These are phyloP conservation scores for Phylloporus rhodoxanthus DNA, from an alignment of 768 basidiomycete genomes.

Conservation along the genomic window DNA sequence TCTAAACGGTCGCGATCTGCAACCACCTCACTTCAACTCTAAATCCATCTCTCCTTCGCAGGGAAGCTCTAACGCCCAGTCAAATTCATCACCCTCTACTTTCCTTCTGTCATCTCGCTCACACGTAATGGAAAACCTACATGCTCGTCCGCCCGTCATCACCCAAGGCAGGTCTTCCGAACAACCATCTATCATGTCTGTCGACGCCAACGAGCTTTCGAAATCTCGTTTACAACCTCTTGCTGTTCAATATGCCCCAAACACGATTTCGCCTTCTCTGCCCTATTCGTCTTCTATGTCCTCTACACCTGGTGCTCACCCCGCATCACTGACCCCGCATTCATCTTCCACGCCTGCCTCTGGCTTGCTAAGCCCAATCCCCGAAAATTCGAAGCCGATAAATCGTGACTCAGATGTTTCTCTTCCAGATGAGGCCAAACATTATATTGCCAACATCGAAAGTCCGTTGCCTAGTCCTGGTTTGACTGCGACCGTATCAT, in stretches of 20 bases:
- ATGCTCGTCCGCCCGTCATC: constrained; percentile 2
- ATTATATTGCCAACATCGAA: constrained; percentile 68
- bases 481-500: neutral
- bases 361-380: constrained; percentile 19
- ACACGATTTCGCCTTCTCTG: constrained; percentile 13
- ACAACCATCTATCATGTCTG: neutral
- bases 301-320: constrained; percentile 12
- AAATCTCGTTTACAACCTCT: constrained; percentile 9
- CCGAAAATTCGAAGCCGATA: constrained; percentile 32
- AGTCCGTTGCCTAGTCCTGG: constrained; percentile 53
- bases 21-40: neutral
- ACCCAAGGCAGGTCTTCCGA: constrained; percentile 6
- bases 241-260: constrained; percentile 15
- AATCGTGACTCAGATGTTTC: constrained; percentile 66
- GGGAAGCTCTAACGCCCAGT: constrained; percentile 2
- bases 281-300: constrained; percentile 9
- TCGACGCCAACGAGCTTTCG: neutral
- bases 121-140: constrained; percentile 10
- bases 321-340: constrained; percentile 13
- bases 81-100: neutral
- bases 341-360: constrained; percentile 17
- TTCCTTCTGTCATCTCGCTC: constrained; percentile 17
- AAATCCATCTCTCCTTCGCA: constrained; percentile 20
- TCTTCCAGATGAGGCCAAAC: constrained; percentile 71
- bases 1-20: constrained; percentile 4